These are phyloP conservation scores for Venturia nashicola DNA, from an alignment of 2,329 filamentous ascomycete genomes.

Conservation along the genomic window DNA sequence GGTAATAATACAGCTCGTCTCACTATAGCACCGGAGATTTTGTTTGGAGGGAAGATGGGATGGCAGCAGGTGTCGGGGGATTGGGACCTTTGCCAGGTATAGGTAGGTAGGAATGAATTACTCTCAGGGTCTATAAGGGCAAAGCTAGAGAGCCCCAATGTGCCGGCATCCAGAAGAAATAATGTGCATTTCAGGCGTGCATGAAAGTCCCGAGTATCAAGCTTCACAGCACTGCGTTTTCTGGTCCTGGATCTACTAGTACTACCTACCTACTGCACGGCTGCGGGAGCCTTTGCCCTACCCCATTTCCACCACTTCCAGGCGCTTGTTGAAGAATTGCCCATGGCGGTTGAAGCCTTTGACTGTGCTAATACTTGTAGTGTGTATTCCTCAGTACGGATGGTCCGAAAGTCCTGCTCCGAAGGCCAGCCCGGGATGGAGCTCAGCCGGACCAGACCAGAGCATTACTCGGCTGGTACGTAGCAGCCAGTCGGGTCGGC, in stretches of 20 bases:
- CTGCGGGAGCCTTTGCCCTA: not conserved
- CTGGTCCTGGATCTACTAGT: not conserved
- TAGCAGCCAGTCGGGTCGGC: not conserved
- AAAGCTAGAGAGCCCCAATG: not conserved
- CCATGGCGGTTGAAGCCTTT: not conserved
- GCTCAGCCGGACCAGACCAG: not conserved
- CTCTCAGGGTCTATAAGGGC: not conserved
- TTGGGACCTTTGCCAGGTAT: not conserved
- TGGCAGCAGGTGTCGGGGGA: not conserved
- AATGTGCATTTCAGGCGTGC: not conserved
- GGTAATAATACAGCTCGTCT: conserved; percentile 5
- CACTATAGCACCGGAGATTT: not conserved
- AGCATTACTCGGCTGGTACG: not conserved
- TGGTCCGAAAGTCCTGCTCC: not conserved
- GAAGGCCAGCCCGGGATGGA: not conserved
- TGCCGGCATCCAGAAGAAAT: not conserved
- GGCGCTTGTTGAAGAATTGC: not conserved
- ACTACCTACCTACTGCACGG: not conserved
- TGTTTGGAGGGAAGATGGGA: not conserved
- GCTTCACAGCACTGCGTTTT: not conserved
- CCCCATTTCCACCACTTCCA: not conserved
- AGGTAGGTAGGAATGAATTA: not conserved
- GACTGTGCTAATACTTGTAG: not conserved
- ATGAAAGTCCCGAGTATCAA: conserved; percentile 1
- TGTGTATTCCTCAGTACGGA: not conserved